A percentile compares a stretch with the other conserved stretches of the same genome.
Conservation (phyloP, 2,329 filamentous ascomycete genomes). For the Pyricularia pennisetigena region DNA sequence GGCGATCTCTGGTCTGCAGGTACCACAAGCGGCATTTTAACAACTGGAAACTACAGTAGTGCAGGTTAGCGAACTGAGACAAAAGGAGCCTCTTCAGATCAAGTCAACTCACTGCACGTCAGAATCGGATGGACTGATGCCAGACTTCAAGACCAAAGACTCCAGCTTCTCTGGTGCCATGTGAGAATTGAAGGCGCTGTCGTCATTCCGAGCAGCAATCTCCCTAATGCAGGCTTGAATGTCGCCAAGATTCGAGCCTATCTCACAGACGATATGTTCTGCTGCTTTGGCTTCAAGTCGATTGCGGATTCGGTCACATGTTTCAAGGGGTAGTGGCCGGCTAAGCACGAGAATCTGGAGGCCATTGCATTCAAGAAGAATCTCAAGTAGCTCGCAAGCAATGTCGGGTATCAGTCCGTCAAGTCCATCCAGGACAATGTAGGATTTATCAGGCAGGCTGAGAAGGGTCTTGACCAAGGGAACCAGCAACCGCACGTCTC, state of each 20-base stretch:
- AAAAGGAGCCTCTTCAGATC: not conserved
- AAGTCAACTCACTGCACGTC: not conserved
- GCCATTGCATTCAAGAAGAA: not conserved
- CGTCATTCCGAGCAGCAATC: not conserved
- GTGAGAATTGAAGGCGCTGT: not conserved
- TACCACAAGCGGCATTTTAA: not conserved
- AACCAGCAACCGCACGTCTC: not conserved
- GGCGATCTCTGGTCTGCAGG: not conserved
- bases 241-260: not conserved
- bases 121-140: not conserved
- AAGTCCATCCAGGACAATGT: not conserved
- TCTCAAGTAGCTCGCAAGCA: not conserved
- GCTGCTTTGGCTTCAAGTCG: not conserved
- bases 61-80: not conserved
- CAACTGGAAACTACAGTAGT: not conserved
- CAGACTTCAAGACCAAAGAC: not conserved
- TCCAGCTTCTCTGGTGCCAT: not conserved
- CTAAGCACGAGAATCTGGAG: not conserved
- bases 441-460: not conserved
- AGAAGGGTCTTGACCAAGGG: not conserved
- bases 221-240: not conserved
- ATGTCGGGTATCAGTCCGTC: not conserved
- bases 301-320: not conserved
- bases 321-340: not conserved
- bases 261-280: not conserved